Evolutionary conservation across 1,284 basidiomycete species (phyloP).

Genomic region (Puccinia triticina): DNA sequence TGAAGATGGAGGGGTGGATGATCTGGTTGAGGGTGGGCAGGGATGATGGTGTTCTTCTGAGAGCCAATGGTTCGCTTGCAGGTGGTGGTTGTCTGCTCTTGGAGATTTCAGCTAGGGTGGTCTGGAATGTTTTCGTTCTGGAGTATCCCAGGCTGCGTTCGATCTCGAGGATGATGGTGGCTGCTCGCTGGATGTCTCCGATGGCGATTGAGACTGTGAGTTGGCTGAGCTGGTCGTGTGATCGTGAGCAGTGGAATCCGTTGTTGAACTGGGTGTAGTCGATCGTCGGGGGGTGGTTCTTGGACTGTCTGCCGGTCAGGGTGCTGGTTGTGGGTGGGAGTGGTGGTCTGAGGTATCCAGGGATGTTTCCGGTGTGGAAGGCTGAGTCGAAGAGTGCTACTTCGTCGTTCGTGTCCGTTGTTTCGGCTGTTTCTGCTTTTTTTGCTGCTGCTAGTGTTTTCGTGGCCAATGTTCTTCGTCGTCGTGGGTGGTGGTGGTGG

Average conservation of each 20-base stretch:
- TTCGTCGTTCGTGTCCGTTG: neutral
- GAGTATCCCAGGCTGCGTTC: conserved; percentile 34
- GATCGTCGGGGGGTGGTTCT: conserved; percentile 10
- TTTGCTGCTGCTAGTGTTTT: neutral
- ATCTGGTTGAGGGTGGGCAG: conserved; percentile 39
- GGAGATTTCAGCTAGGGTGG: neutral
- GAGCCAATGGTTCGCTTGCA: neutral
- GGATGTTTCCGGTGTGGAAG: conserved; percentile 12
- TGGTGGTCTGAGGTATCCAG: conserved; percentile 33
- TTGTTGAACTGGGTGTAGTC: conserved; percentile 29
- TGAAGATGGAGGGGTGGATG: conserved; percentile 43
- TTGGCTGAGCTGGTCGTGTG: conserved; percentile 45
- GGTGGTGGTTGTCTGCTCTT: neutral
- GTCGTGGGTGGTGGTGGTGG: no score
- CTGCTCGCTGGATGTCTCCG: conserved; percentile 21
- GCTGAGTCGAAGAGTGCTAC: neutral
- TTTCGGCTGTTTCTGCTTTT: neutral
- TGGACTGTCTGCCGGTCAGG: neutral
- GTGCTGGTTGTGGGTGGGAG: conserved; percentile 25
- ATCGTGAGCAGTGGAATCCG: conserved; percentile 38
- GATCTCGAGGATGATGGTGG: conserved; percentile 41
- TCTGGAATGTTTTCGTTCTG: conserved; percentile 11
- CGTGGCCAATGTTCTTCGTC: no score
- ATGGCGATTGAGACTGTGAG: conserved; percentile 34
- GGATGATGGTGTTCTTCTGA: neutral